These are phyloP conservation scores for Erysimum cheiri DNA, from an alignment of 441 rosid species.

Conservation along the genomic window DNA sequence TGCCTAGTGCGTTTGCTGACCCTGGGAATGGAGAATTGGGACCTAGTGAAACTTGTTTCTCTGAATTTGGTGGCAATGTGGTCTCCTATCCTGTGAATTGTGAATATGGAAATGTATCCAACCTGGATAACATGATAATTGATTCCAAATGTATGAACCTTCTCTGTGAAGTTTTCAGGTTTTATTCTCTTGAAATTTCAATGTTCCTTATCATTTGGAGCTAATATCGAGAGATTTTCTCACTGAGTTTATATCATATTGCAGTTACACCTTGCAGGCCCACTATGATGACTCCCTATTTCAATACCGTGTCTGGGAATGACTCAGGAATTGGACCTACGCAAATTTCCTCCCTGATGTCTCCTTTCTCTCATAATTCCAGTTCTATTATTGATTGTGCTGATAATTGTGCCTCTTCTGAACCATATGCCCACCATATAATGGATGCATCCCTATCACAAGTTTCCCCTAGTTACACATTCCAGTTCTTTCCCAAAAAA, in stretches of 20 bases:
- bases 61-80: constrained; percentile 42
- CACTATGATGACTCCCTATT: constrained; percentile 40
- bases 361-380: constrained; percentile 50
- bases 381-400: constrained; percentile 40
- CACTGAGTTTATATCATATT: constrained; percentile 39
- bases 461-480: constrained; percentile 40
- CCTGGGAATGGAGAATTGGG: constrained; percentile 40
- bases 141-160: constrained; percentile 46
- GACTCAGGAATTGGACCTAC: constrained; percentile 41
- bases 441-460: constrained; percentile 41
- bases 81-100: constrained; percentile 28
- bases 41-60: constrained; percentile 33
- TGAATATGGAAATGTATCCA: constrained; percentile 40
- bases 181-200: constrained; percentile 3
- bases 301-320: constrained; percentile 31
- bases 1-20: constrained; percentile 37
- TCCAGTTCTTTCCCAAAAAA: constrained; percentile 42
- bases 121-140: constrained; percentile 25
- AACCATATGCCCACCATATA: constrained; percentile 38
- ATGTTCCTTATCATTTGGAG: constrained; percentile 1
- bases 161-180: constrained; percentile 19
- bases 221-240: constrained; percentile 1
- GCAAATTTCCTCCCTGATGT: constrained; percentile 44
- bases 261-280: constrained; percentile 50
- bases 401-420: constrained; percentile 37